These are phyloP conservation scores for Metroxylon sagu DNA, from an alignment of 176 grass and related monocot species.

Conservation along the genomic window DNA sequence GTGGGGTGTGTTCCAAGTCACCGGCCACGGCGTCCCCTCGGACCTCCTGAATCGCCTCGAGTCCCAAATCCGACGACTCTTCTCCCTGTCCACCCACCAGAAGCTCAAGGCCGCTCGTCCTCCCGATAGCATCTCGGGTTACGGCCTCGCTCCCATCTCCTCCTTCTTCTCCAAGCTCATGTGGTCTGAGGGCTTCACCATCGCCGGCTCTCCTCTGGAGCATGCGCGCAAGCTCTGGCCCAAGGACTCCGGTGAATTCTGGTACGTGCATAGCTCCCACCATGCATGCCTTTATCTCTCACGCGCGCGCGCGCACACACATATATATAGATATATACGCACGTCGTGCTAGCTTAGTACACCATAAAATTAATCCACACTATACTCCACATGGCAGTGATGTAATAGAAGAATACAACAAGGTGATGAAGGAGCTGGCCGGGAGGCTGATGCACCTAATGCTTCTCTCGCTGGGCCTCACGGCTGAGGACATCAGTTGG, in stretches of 20 bases:
- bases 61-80: slow-evolving; percentile 48
- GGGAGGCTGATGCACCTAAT: slow-evolving; percentile 46
- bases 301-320: too few species aligned
- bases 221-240: slow-evolving; percentile 90
- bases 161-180: slow-evolving; percentile 87
- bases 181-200: slow-evolving; percentile 60
- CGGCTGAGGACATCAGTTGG: slow-evolving; percentile 30
- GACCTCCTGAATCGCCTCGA: slow-evolving; percentile 48
- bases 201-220: slow-evolving; percentile 10
- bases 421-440: slow-evolving; percentile 51
- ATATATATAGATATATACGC: too few species aligned
- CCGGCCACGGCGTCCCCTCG: slow-evolving; percentile 35
- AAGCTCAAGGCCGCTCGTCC: slow-evolving; percentile 63
- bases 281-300: not conserved
- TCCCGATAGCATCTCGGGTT: not conserved
- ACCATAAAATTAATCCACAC: too few species aligned
- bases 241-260: slow-evolving; percentile 65
- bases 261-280: slow-evolving; percentile 24
- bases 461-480: slow-evolving; percentile 61
- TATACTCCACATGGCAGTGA: slow-evolving; percentile 28
- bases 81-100: slow-evolving; percentile 56
- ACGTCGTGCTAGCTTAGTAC: too few species aligned
- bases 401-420: slow-evolving; percentile 83
- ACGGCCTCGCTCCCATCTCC: too few species aligned
- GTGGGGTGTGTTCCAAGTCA: slow-evolving; percentile 82